Conservation (phyloP, 2,329 filamentous ascomycete species). For the Calonectria montana region DNA sequence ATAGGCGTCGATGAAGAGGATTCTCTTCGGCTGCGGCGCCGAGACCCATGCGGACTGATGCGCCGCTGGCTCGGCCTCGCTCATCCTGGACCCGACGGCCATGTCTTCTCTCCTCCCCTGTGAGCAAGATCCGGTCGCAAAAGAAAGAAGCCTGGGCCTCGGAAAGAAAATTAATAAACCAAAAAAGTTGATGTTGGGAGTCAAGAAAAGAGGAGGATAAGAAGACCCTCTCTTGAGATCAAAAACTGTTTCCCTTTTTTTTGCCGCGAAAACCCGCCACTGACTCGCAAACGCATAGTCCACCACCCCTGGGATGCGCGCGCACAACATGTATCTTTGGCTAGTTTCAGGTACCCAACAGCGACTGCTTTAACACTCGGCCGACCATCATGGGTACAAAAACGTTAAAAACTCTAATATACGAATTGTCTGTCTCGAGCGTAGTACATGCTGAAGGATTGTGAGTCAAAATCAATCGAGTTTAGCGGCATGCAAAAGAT, state of each 20-base stretch:
- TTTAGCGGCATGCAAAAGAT: slow-evolving; percentile 4
- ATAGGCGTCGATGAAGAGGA: slow-evolving; percentile 94
- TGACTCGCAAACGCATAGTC: slow-evolving; percentile 34
- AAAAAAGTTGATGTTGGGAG: not conserved
- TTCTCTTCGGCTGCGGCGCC: slow-evolving; percentile 50
- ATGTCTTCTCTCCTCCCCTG: slow-evolving; percentile 20
- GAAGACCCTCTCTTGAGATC: not conserved
- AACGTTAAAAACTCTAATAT: slow-evolving; percentile 6
- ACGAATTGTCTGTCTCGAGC: not conserved
- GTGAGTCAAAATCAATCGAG: slow-evolving; percentile 3
- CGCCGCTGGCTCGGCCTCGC: slow-evolving; percentile 20
- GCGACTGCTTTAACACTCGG: slow-evolving; percentile 27
- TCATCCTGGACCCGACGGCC: slow-evolving; percentile 33
- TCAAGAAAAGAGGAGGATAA: not conserved
- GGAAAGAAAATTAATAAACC: not conserved
- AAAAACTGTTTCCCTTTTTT: slow-evolving; percentile 28
- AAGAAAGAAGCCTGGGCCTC: not conserved
- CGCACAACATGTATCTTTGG: slow-evolving; percentile 6
- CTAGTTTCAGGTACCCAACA: not conserved
- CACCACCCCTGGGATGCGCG: not conserved
- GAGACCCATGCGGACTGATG: slow-evolving; percentile 11
- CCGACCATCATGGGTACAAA: slow-evolving; percentile 9
- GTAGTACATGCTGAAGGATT: not conserved
- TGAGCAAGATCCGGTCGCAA: not conserved
- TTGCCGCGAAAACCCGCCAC: slow-evolving; percentile 42